A percentile compares a stretch with the other conserved stretches of the same genome.
These are phyloP conservation scores for Daldinia concentrica DNA, from an alignment of 495 filamentous ascomycete genomes.

Conservation along the genomic window DNA sequence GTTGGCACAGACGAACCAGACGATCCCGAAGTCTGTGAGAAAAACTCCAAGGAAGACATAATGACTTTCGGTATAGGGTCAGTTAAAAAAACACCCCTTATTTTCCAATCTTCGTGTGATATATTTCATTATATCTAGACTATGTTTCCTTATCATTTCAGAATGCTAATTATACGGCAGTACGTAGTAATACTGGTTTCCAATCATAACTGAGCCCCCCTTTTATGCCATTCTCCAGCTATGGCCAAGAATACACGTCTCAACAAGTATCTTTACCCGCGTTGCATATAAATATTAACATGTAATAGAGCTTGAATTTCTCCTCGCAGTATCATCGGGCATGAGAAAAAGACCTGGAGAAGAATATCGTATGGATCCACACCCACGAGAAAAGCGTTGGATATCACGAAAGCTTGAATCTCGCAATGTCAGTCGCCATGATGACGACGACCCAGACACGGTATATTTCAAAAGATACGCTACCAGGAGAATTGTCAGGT, in stretches of 20 bases:
- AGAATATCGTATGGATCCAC: neutral
- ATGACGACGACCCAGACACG: neutral
- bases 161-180: neutral
- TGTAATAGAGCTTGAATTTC: slow-evolving; percentile 29
- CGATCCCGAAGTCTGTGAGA: neutral
- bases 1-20: neutral
- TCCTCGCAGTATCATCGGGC: slow-evolving; percentile 7
- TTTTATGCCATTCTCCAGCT: neutral
- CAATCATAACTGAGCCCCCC: neutral
- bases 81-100: neutral
- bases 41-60: neutral
- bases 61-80: slow-evolving; percentile 2
- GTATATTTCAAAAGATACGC: neutral
- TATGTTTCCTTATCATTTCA: neutral
- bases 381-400: slow-evolving; percentile 17
- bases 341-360: neutral
- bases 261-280: neutral
- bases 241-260: neutral
- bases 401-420: slow-evolving; percentile 4
- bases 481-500: slow-evolving; percentile 8
- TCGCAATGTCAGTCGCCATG: neutral
- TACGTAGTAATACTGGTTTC: neutral
- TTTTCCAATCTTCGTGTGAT: too few species aligned
- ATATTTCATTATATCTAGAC: too few species aligned
- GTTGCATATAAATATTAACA: neutral